Conservation (phyloP, 768 basidiomycete genomes). For the Russula compacta region DNA sequence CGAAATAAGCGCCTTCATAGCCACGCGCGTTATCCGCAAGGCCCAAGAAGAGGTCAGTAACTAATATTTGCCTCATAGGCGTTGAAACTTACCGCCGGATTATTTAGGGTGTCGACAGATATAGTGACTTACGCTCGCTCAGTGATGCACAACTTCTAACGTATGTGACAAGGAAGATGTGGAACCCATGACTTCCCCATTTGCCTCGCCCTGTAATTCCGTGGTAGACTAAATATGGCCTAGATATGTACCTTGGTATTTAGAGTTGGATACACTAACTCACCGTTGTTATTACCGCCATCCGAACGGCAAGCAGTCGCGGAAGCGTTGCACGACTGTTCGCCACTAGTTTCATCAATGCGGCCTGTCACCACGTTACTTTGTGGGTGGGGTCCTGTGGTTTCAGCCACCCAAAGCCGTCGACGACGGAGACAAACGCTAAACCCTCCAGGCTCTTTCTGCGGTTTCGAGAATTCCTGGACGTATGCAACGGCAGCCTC, state of each 20-base stretch:
- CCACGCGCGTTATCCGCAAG: conserved; percentile 63
- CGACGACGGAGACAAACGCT: background rate
- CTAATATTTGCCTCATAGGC: background rate
- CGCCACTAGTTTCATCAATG: background rate
- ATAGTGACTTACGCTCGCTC: conserved; percentile 41
- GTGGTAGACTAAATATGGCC: conserved; percentile 4
- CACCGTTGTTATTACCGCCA: background rate
- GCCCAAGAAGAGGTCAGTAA: conserved; percentile 64
- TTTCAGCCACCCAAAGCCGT: background rate
- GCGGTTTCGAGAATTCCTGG: conserved; percentile 2
- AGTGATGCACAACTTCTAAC: conserved; percentile 45
- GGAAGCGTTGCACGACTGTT: background rate
- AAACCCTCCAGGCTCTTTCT: background rate
- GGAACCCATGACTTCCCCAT: conserved; percentile 41
- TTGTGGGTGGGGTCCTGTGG: background rate
- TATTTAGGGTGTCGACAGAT: conserved; percentile 22
- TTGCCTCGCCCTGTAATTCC: background rate
- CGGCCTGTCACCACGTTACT: background rate
- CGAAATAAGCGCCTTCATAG: conserved; percentile 74
- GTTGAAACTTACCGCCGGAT: conserved; percentile 4
- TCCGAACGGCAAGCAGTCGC: background rate
- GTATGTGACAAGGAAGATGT: conserved; percentile 61
- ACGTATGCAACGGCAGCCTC: background rate
- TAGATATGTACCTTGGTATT: background rate
- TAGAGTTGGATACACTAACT: background rate